Evolutionary conservation across 805 yeast genomes (phyloP), one percentile per base, ranked within the genome.

Genomic region (Candida sonorensis): DNA sequence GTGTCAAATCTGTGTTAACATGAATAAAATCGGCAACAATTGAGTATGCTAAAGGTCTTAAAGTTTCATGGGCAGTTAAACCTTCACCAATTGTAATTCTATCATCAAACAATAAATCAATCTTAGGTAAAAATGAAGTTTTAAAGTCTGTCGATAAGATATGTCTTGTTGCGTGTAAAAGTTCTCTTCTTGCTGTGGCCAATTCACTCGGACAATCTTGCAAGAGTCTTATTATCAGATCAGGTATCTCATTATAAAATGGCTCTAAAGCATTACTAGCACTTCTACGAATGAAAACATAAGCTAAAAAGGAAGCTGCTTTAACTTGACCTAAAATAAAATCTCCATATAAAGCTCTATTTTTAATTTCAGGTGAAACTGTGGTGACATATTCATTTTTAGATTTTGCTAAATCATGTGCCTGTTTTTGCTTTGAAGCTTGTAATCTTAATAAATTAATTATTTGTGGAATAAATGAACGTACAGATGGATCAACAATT

Each of bases 171-270:
- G 97, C 96, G 42, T 92, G 97, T 20, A 92, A 62, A 26, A 92
- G 61, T 57, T 92, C 99, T 54, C 88, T 87, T 50, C 97, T 69
- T 0, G 96, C 95, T 4, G 87, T 78, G 4, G 94, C 82, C 30
- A 86, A 64, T 51, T 90, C 97, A 12, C 92, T 78, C 3, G 98
- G 98, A 55, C 97, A 92, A 55, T 94, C 97, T 57, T 88, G 95
- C 24, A 92, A 61, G 24, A 92, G 61, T 42, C 97, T 66, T 34
- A 88, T 72, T 24, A 92, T 83, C 34, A 88, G 72, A 38, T 84
- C 94, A 0, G 99, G 98, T 7, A 92, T 85, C 24, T 73, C 68
- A 5, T 62, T 63, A 23, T 77, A 72, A 43, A 75, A 72, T 36
- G 73, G 69, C 37, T 67, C 68, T 38, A 82, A 56, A 33, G 81